phyloP scores from a whole-genome alignment of 768 basidiomycete genomes.

The Termitomyces sp. region DNA sequence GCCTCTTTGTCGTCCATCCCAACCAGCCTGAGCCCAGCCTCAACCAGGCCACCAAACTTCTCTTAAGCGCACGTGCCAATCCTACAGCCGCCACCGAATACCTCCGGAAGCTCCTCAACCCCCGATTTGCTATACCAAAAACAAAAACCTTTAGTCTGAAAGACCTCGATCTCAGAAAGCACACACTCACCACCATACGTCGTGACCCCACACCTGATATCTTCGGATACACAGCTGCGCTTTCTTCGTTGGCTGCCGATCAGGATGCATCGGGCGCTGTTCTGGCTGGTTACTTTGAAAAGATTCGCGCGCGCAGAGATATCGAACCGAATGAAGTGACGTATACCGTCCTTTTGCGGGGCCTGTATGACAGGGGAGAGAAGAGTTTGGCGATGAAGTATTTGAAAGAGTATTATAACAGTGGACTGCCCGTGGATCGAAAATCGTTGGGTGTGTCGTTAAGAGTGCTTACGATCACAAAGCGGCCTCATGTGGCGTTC shows the following conservation, averaged over 20 bases:
- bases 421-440: constrained; percentile 37
- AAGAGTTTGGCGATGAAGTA: constrained; percentile 34
- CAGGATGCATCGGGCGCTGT: constrained; percentile 15
- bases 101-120: constrained; percentile 30
- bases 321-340: constrained; percentile 42
- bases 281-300: constrained; percentile 4
- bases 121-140: neutral
- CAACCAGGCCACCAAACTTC: constrained; percentile 37
- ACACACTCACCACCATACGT: constrained; percentile 8
- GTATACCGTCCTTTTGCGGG: constrained; percentile 53
- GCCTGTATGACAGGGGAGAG: constrained; percentile 41
- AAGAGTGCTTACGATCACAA: constrained; percentile 40
- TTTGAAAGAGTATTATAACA: constrained; percentile 38
- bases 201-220: constrained; percentile 29
- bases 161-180: neutral
- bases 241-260: constrained; percentile 43
- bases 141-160: neutral
- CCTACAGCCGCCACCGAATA: constrained; percentile 44
- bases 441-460: constrained; percentile 48
- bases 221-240: constrained; percentile 43
- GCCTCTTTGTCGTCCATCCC: neutral
- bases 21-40: constrained; percentile 1
- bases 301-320: constrained; percentile 2
- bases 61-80: constrained; percentile 38
- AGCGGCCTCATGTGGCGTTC: constrained; percentile 45